A percentile compares a stretch with the other conserved stretches of the same genome.
phyloP scores from a whole-genome alignment of 1,284 basidiomycete species.

The Cutaneotrichosporon cutaneum region DNA sequence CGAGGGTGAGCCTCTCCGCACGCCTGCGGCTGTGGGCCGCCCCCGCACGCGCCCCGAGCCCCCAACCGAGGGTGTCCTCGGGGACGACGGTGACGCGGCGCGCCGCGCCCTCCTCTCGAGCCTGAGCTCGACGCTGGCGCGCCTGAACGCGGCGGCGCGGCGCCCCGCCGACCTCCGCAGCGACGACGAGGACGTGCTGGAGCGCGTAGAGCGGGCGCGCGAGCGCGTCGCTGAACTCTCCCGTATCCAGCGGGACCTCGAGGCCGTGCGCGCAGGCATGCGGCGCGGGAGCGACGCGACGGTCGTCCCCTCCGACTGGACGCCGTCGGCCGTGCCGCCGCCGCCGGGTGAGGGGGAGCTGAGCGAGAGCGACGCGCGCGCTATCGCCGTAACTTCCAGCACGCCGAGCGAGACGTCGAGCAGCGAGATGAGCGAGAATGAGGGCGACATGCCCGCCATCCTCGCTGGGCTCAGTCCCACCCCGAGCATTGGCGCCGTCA shows the following conservation, averaged over 20 bases:
- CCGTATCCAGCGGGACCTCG: conserved; percentile 12
- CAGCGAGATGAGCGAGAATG: not conserved
- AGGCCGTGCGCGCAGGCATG: conserved; percentile 13
- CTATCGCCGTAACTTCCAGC: not conserved
- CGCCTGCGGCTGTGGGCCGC: too few relatives aligned
- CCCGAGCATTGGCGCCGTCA: too few relatives aligned
- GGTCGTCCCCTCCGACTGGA: conserved; percentile 14
- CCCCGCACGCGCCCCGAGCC: too few relatives aligned
- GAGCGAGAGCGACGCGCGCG: not conserved
- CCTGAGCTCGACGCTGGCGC: not conserved
- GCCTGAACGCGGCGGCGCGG: conserved; percentile 3
- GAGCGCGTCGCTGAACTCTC: conserved; percentile 14
- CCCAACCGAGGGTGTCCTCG: too few relatives aligned
- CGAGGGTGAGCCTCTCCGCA: too few relatives aligned
- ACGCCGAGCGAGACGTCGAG: too few relatives aligned
- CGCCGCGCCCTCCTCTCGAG: not conserved
- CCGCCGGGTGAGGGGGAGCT: conserved; percentile 14
- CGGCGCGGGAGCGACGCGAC: conserved; percentile 15
- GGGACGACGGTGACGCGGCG: not conserved
- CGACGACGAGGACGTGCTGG: conserved; percentile 15
- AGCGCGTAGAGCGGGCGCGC: conserved; percentile 16
- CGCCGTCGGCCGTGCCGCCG: not conserved
- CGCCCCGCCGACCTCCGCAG: not conserved
- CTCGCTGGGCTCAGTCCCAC: too few relatives aligned
- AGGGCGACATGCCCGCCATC: not conserved